phyloP scores from a whole-genome alignment of 306 rosid species.

The Quercus gilva region DNA sequence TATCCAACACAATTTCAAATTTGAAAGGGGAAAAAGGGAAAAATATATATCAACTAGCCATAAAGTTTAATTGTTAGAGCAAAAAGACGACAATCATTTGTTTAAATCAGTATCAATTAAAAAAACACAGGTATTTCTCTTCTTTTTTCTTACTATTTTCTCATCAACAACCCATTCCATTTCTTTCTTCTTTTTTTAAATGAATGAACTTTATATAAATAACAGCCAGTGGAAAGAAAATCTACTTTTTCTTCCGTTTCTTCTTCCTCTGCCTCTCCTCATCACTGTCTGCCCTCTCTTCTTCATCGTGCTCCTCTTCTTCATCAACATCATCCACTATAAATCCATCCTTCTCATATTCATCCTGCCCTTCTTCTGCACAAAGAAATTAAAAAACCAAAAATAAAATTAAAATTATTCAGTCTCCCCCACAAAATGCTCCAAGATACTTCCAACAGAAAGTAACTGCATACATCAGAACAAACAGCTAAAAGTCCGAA shows the following conservation, averaged over 20 bases:
- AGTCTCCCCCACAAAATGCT: not conserved
- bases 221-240: not conserved
- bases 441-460: not conserved
- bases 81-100: not conserved
- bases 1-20: not conserved
- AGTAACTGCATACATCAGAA: not conserved
- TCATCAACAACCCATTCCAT: not conserved
- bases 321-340: conserved; percentile 91
- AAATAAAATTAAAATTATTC: not conserved
- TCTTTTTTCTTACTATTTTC: not conserved
- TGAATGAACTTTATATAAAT: not conserved
- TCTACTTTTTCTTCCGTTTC: conserved; percentile 87
- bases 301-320: conserved; percentile 78
- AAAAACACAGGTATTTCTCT: not conserved
- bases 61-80: not conserved
- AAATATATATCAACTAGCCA: not conserved
- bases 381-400: not conserved
- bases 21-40: too few relatives aligned
- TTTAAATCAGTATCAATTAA: not conserved
- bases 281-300: conserved; percentile 74
- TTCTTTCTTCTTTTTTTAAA: not conserved
- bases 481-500: not conserved
- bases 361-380: conserved; percentile 87
- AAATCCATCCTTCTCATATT: conserved; percentile 95
- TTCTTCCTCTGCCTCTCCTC: conserved; percentile 94